These are phyloP conservation scores for Aspergillus thermomutatus DNA, from an alignment of 2,329 filamentous ascomycete species.

Conservation along the genomic window DNA sequence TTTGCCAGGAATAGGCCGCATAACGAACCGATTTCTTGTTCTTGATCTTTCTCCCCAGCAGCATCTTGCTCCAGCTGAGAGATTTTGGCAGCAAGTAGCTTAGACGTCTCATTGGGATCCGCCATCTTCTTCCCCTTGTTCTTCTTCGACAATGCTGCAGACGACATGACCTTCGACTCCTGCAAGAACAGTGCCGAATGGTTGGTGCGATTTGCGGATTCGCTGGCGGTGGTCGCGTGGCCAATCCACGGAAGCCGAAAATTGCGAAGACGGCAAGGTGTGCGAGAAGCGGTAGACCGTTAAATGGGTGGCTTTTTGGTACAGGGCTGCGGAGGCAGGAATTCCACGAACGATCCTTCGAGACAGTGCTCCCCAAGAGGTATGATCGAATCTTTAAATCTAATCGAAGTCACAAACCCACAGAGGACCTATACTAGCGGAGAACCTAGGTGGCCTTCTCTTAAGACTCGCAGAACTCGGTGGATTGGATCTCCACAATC, in stretches of 20 bases:
- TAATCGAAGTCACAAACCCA: constrained; percentile 7
- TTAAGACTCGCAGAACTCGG: constrained; percentile 28
- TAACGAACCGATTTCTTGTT: constrained; percentile 84
- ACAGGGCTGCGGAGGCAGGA: constrained; percentile 5
- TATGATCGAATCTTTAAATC: constrained; percentile 1
- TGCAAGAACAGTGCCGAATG: constrained; percentile 2
- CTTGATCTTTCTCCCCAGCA: constrained; percentile 90
- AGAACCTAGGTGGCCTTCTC: constrained; percentile 23
- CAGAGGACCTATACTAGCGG: constrained; percentile 14
- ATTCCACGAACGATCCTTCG: background rate
- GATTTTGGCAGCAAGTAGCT: constrained; percentile 88
- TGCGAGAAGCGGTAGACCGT: constrained; percentile 8
- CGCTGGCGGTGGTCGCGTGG: constrained; percentile 44
- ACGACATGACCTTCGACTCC: constrained; percentile 36
- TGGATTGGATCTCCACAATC: constrained; percentile 18
- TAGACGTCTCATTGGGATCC: constrained; percentile 85
- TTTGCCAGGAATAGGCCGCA: constrained; percentile 1
- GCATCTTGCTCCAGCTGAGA: constrained; percentile 92
- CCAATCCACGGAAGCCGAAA: constrained; percentile 37
- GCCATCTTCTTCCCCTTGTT: constrained; percentile 78
- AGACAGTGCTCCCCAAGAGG: background rate
- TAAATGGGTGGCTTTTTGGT: background rate
- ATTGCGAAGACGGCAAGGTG: constrained; percentile 24
- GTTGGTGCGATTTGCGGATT: constrained; percentile 38
- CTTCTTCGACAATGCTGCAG: constrained; percentile 64